phyloP scores from a whole-genome alignment of 768 basidiomycete species.

The Tricholoma sp. region DNA sequence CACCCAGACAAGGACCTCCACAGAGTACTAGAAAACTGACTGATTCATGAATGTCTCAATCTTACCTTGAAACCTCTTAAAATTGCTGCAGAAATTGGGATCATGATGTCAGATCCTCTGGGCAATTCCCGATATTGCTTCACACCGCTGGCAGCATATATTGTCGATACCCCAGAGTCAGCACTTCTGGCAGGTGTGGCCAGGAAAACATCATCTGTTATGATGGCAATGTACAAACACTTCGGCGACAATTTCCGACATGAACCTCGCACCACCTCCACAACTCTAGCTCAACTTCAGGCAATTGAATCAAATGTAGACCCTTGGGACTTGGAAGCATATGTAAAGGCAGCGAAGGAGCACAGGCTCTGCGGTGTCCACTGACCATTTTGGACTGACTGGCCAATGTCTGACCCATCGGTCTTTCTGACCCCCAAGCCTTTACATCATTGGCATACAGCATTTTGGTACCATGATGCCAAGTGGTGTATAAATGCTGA shows the following conservation, averaged over 20 bases:
- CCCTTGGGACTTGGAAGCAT: constrained; percentile 20
- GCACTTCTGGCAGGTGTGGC: constrained; percentile 21
- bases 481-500: no score
- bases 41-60: constrained; percentile 25
- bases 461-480: no score
- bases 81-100: constrained; percentile 19
- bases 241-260: constrained; percentile 26
- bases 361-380: constrained; percentile 25
- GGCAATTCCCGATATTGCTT: constrained; percentile 19
- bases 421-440: no score
- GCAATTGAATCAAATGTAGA: constrained; percentile 6
- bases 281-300: constrained; percentile 15
- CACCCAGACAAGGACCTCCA: constrained; percentile 3
- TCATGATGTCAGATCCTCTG: constrained; percentile 23
- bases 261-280: constrained; percentile 8
- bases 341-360: constrained; percentile 17
- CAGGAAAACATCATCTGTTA: constrained; percentile 25
- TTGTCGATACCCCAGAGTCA: constrained; percentile 27
- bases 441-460: no score
- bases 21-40: constrained; percentile 18
- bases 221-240: constrained; percentile 20
- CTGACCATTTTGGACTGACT: constrained; percentile 23
- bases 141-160: constrained; percentile 23
- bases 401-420: no score
- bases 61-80: constrained; percentile 24